Base-by-base conservation (phyloP, 176 grass and related monocot genomes). In the Bolboschoenus planiculmis region DNA sequence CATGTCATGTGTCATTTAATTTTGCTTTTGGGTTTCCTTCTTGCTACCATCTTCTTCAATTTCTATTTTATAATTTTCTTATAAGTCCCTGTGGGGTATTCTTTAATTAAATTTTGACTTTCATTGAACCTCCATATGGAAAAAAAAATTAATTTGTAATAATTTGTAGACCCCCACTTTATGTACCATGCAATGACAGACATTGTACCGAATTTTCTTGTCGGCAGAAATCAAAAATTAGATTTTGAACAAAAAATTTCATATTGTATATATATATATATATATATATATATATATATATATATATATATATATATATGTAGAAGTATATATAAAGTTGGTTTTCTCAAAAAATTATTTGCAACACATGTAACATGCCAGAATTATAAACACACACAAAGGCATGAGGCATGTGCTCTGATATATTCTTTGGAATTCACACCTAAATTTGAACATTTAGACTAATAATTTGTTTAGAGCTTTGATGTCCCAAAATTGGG, bases 51-150 rank as follows among this genome's bases (percentile, higher is more conserved):
- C 79, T 82, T 30, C 36, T 64, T 65, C 18, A 14, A 44, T 82
- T 82, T 44, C 55, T 37, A 43, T 63, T 82, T 62, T 82, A n/a
- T n/a, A n/a, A n/a, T 47, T 63, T 9, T 30, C 79, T 65, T 64
- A 23, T 64, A 43, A 64, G 8, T 46, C 51, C 79, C n/a, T 31
- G 79, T 48, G 56, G 24, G 34, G 37, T 29, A 40, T 14, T 44
- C 16, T 46, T 62, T 62, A 26, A 56, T 63, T 81, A 81, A 81
- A 62, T 64, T n/a, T 63, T 59, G 36, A 26, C 56, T 80, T 75
- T 50, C 44, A 8, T 76, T 76, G 1, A 29, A 76, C 0, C 8
- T 5, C n/a, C 44, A 18, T 31, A 76, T 50, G 14, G 0, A 70
- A 40, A 68, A 20, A 29, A 39, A 15, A 21, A 14, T 27, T 14